A percentile compares a stretch with the other conserved stretches of the same genome.
Conservation (phyloP, 164 flowering plant species). For the Umbilicus rupestris region DNA sequence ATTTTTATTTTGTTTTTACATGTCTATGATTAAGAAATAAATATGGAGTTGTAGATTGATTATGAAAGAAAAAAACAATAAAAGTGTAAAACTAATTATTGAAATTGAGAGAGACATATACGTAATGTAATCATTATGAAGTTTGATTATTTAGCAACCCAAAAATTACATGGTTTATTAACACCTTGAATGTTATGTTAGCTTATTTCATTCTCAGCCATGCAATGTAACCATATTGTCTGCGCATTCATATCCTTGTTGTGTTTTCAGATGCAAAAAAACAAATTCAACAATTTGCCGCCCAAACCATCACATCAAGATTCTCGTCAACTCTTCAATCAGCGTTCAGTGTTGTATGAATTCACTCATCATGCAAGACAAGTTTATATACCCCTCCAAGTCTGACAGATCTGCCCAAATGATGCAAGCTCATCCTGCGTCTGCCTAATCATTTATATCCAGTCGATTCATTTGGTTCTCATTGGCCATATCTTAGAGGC, state of each 20-base stretch:
- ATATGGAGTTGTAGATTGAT: too few relatives aligned
- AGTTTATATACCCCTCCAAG: neutral
- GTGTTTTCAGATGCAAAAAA: slow-evolving; percentile 77
- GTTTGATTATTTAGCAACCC: too few relatives aligned
- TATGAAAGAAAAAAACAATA: too few relatives aligned
- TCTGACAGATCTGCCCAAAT: neutral
- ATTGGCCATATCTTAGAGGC: neutral
- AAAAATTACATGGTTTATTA: neutral
- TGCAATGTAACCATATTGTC: neutral
- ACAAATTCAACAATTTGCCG: slow-evolving; percentile 84
- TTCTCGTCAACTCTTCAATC: slow-evolving; percentile 66
- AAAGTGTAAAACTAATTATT: too few relatives aligned
- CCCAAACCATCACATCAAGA: slow-evolving; percentile 65
- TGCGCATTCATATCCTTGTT: neutral
- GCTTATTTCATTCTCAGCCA: neutral
- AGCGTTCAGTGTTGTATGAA: slow-evolving; percentile 60
- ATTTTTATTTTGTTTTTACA: neutral
- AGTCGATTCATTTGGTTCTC: neutral
- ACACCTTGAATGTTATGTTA: neutral
- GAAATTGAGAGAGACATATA: too few relatives aligned
- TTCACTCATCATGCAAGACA: neutral
- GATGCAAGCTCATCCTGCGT: neutral
- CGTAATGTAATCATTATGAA: too few relatives aligned
- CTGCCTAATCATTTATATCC: neutral
- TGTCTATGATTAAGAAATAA: neutral